A percentile compares a stretch with the other conserved stretches of the same genome.
Evolutionary conservation across 2,329 filamentous ascomycete genomes (phyloP).

Genomic region (Zymoseptoria pseudotritici): DNA sequence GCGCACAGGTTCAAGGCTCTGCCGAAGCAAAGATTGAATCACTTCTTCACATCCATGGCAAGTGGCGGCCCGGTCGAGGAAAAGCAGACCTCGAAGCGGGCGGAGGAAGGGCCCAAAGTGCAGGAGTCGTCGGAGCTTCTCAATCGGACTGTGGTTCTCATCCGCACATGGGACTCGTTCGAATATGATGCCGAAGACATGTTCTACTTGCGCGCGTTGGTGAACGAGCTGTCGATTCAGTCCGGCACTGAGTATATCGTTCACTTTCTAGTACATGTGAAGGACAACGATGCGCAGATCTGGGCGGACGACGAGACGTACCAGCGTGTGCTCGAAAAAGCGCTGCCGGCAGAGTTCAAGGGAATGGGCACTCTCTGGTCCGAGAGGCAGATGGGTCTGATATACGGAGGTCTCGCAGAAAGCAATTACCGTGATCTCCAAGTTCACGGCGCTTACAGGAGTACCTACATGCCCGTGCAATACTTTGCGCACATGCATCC

Average conservation of each 20-base stretch:
- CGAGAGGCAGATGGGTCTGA: slow-evolving; percentile 48
- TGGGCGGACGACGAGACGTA: slow-evolving; percentile 73
- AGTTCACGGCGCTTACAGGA: slow-evolving; percentile 61
- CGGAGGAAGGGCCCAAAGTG: slow-evolving; percentile 6
- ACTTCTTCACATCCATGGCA: slow-evolving; percentile 36
- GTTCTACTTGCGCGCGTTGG: slow-evolving; percentile 71
- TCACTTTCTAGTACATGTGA: slow-evolving; percentile 79
- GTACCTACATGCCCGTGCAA: slow-evolving; percentile 88
- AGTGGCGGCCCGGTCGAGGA: slow-evolving; percentile 23
- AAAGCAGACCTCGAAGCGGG: slow-evolving; percentile 18
- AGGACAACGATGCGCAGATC: slow-evolving; percentile 68
- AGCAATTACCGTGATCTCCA: slow-evolving; percentile 52
- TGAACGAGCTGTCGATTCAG: slow-evolving; percentile 67
- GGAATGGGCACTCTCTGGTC: slow-evolving; percentile 49
- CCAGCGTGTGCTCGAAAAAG: slow-evolving; percentile 52
- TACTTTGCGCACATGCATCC: slow-evolving; percentile 84
- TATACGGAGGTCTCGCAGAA: slow-evolving; percentile 45
- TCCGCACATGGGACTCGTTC: slow-evolving; percentile 77
- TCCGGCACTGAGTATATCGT: slow-evolving; percentile 77
- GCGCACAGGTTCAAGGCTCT: slow-evolving; percentile 55
- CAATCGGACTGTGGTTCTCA: slow-evolving; percentile 66
- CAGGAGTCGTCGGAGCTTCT: slow-evolving; percentile 27
- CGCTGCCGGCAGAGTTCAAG: slow-evolving; percentile 42
- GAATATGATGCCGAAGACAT: slow-evolving; percentile 72
- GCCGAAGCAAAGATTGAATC: slow-evolving; percentile 23